Conservation (phyloP, 495 filamentous ascomycete species). For the Daldinia concentrica region DNA sequence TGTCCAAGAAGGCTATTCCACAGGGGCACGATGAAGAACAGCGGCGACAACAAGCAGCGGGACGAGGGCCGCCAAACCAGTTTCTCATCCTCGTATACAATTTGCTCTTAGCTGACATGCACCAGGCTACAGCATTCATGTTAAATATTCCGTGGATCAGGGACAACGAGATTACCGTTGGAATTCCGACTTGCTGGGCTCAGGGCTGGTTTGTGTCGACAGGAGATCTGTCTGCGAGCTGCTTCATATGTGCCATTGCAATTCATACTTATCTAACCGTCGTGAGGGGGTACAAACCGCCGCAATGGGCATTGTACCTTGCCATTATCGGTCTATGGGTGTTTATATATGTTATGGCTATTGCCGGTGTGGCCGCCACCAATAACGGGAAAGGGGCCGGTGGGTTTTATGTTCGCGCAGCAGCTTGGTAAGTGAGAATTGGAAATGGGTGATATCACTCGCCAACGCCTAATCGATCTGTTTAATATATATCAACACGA, state of each 20-base stretch:
- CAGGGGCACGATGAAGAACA: neutral
- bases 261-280: slow-evolving; percentile 74
- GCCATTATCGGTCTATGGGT: slow-evolving; percentile 64
- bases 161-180: slow-evolving; percentile 64
- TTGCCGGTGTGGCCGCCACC: slow-evolving; percentile 62
- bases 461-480: neutral
- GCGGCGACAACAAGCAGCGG: slow-evolving; percentile 45
- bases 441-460: neutral
- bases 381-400: slow-evolving; percentile 56
- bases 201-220: slow-evolving; percentile 78
- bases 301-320: slow-evolving; percentile 61
- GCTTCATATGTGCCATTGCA: slow-evolving; percentile 76
- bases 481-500: neutral
- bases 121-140: slow-evolving; percentile 73
- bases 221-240: slow-evolving; percentile 73
- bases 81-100: slow-evolving; percentile 79
- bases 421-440: slow-evolving; percentile 66
- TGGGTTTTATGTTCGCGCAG: slow-evolving; percentile 68
- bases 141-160: slow-evolving; percentile 70
- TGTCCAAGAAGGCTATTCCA: slow-evolving; percentile 29
- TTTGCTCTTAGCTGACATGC: slow-evolving; percentile 76
- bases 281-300: slow-evolving; percentile 65
- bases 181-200: slow-evolving; percentile 67
- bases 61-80: slow-evolving; percentile 64
- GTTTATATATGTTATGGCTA: slow-evolving; percentile 66